phyloP scores from a whole-genome alignment of 345 rosid genomes.

The Aquilaria malaccensis region DNA sequence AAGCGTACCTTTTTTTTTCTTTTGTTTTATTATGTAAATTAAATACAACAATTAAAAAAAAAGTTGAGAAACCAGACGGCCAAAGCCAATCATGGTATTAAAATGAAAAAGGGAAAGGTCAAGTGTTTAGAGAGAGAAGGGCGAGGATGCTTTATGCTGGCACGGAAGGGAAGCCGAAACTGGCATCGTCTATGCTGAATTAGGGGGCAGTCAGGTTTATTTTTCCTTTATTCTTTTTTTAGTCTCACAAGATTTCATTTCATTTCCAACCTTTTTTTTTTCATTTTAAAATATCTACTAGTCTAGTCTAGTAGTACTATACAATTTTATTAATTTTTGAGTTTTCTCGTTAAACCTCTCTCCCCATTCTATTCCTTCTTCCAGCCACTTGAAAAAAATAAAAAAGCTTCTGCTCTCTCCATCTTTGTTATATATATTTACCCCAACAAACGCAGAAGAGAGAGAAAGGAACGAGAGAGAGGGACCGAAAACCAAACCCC shows the following conservation, averaged over 20 bases:
- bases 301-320: no score
- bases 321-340: not conserved
- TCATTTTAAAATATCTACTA: no score
- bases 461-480: not conserved
- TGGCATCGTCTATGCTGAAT: constrained; percentile 43
- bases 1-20: no score
- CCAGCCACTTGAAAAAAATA: not conserved
- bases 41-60: constrained; percentile 7
- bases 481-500: not conserved
- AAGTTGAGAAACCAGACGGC: constrained; percentile 8
- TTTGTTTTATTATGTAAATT: no score
- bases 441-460: constrained; percentile 1
- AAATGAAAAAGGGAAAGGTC: constrained; percentile 22
- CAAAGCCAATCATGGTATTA: no score
- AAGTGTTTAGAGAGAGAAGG: constrained; percentile 41
- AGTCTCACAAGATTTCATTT: constrained; percentile 3
- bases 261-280: not conserved
- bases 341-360: constrained; percentile 7
- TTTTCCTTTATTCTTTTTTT: no score
- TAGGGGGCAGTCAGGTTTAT: constrained; percentile 28
- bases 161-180: constrained; percentile 34
- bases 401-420: not conserved
- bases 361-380: not conserved
- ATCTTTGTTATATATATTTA: constrained; percentile 7
- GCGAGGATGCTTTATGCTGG: constrained; percentile 28